phyloP scores from a whole-genome alignment of 768 basidiomycete species.

The Leucocoprinus birnbaumii region DNA sequence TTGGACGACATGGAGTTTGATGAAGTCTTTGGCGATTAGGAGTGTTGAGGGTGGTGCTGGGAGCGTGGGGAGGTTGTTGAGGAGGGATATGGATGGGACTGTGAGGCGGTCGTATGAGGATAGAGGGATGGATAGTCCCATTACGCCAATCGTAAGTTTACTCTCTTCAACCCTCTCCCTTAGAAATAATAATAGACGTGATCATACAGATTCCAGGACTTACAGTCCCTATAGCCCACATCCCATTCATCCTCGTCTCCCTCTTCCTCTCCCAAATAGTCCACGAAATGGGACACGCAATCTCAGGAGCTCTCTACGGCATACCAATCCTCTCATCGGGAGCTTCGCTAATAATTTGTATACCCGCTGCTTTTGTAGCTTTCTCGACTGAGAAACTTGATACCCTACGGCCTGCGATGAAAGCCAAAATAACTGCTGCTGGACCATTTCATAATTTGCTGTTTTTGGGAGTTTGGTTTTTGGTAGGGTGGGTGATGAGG shows the following conservation, averaged over 20 bases:
- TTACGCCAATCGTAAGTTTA: constrained; percentile 6
- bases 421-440: constrained; percentile 63
- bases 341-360: constrained; percentile 52
- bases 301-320: constrained; percentile 72
- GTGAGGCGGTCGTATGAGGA: not conserved
- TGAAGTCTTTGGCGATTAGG: not conserved
- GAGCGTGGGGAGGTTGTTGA: constrained; percentile 3
- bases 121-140: not conserved
- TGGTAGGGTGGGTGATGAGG: constrained; percentile 23
- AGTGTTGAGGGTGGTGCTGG: not conserved
- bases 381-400: constrained; percentile 45
- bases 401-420: constrained; percentile 35
- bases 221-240: constrained; percentile 71
- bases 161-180: not conserved
- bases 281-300: constrained; percentile 80
- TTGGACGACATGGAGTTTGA: constrained; percentile 6
- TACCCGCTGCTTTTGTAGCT: constrained; percentile 76
- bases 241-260: constrained; percentile 62
- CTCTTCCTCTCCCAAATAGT: constrained; percentile 65
- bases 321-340: constrained; percentile 63
- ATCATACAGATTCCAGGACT: constrained; percentile 78
- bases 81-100: not conserved
- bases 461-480: constrained; percentile 46
- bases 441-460: constrained; percentile 80
- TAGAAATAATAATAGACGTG: constrained; percentile 13